These are phyloP conservation scores for Syzygium oleosum DNA, from an alignment of 345 rosid genomes.

Conservation along the genomic window DNA sequence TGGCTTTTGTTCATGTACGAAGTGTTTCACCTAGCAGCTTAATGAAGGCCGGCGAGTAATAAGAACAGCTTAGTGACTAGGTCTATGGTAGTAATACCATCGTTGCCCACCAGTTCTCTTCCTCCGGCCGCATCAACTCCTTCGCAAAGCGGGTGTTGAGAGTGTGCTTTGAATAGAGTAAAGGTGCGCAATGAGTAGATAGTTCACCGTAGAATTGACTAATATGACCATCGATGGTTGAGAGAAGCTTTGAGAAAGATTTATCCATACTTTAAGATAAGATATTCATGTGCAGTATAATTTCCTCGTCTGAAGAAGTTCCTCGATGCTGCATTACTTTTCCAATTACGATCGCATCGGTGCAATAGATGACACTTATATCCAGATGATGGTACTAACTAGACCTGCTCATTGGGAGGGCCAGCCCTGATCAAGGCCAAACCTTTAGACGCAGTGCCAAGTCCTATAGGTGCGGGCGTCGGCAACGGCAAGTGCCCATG, in stretches of 20 bases:
- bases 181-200: not conserved
- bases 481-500: not conserved
- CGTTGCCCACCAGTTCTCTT: not conserved
- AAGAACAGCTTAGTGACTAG: too few species aligned
- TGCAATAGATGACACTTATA: not conserved
- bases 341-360: accelerated
- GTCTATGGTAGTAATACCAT: too few species aligned
- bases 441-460: too few species aligned
- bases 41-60: too few species aligned
- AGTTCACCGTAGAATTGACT: not conserved
- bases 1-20: not conserved
- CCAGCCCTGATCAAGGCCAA: not conserved
- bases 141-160: not conserved
- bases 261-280: not conserved
- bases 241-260: not conserved
- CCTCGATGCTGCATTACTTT: not conserved
- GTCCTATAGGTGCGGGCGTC: not conserved
- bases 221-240: not conserved
- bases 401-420: accelerated
- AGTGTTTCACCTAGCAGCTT: not conserved
- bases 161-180: not conserved
- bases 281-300: not conserved
- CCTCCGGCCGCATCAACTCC: not conserved
- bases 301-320: not conserved
- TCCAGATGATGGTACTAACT: not conserved